Conservation (phyloP, 2,329 filamentous ascomycete species). For the Colletotrichum sp. region DNA sequence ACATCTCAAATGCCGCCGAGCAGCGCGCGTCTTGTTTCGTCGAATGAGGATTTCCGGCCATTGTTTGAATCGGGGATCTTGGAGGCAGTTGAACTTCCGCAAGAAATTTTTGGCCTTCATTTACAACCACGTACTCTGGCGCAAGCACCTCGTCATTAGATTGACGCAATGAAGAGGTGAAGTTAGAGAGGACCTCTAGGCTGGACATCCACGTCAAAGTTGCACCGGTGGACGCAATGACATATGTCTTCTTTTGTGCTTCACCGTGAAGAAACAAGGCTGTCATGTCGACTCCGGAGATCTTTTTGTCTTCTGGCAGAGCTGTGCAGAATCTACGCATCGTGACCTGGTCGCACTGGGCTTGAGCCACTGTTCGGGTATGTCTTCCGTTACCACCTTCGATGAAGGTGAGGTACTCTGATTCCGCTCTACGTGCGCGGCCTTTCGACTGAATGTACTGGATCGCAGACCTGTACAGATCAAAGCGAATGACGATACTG, state of each 20-base stretch:
- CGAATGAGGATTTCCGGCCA: slow-evolving; percentile 65
- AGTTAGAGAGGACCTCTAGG: slow-evolving; percentile 73
- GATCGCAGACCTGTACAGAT: slow-evolving; percentile 88
- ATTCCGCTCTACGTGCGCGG: slow-evolving; percentile 78
- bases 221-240: slow-evolving; percentile 71
- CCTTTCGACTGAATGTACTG: slow-evolving; percentile 95
- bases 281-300: slow-evolving; percentile 64
- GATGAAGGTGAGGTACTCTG: slow-evolving; percentile 84
- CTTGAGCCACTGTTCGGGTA: slow-evolving; percentile 58
- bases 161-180: slow-evolving; percentile 71
- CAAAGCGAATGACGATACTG: slow-evolving; percentile 76
- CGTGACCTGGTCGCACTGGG: slow-evolving; percentile 62
- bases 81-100: slow-evolving; percentile 83
- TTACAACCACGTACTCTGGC: slow-evolving; percentile 67
- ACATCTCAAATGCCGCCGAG: slow-evolving; percentile 87
- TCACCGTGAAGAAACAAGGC: slow-evolving; percentile 60
- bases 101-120: slow-evolving; percentile 63
- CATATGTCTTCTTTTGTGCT: slow-evolving; percentile 55
- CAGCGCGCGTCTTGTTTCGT: slow-evolving; percentile 84
- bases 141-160: slow-evolving; percentile 36
- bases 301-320: slow-evolving; percentile 75
- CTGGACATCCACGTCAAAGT: slow-evolving; percentile 80
- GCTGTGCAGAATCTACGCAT: slow-evolving; percentile 79
- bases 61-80: slow-evolving; percentile 71
- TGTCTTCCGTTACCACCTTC: slow-evolving; percentile 74